phyloP scores from a whole-genome alignment of 257 asterid species.

The Solanum etuberosum region DNA sequence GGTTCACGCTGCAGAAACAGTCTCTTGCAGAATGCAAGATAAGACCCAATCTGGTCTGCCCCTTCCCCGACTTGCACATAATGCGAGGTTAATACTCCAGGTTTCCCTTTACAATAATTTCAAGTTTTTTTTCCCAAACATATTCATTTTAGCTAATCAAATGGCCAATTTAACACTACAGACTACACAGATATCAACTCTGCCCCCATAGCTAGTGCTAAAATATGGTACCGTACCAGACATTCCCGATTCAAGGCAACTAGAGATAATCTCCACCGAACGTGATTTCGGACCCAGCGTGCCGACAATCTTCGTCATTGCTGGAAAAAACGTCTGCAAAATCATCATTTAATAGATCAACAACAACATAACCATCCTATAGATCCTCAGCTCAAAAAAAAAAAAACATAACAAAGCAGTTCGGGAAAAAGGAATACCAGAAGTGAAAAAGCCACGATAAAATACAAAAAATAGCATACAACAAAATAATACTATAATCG shows the following conservation, averaged over 20 bases:
- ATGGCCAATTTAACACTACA: background rate
- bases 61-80: background rate
- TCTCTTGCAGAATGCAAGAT: background rate
- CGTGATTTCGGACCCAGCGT: conserved; percentile 93
- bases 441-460: background rate
- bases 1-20: background rate
- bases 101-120: background rate
- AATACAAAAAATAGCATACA: background rate
- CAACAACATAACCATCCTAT: background rate
- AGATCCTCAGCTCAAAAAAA: background rate
- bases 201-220: background rate
- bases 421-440: background rate
- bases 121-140: background rate
- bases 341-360: background rate
- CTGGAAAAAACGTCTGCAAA: conserved; percentile 59
- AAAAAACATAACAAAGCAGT: background rate
- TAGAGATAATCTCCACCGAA: conserved; percentile 63
- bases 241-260: conserved; percentile 77
- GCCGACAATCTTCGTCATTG: conserved; percentile 95
- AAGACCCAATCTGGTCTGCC: background rate
- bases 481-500: background rate
- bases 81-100: background rate
- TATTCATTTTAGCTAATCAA: background rate
- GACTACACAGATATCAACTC: background rate
- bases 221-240: conserved; percentile 39